These are phyloP conservation scores for Neonectria hederae DNA, from an alignment of 2,329 filamentous ascomycete species.

Conservation along the genomic window DNA sequence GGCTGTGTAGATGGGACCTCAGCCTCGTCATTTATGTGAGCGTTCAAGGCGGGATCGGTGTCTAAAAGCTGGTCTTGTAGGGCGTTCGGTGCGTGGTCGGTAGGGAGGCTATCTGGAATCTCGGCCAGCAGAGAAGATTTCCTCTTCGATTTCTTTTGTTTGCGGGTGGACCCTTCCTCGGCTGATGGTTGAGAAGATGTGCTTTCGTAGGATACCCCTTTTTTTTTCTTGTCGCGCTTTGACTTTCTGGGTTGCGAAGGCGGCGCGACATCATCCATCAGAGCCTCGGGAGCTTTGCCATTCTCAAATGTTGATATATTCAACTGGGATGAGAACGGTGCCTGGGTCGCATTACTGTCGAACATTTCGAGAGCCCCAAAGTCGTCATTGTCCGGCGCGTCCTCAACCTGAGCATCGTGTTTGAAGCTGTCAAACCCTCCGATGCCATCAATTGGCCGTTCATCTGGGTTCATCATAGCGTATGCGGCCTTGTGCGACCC, in stretches of 20 bases:
- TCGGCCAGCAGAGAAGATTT: constrained; percentile 31
- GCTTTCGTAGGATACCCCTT: constrained; percentile 29
- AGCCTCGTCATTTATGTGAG: constrained; percentile 30
- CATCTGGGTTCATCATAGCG: constrained; percentile 38
- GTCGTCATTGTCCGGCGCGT: constrained; percentile 37
- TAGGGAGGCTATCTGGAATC: constrained; percentile 33
- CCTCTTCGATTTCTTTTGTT: constrained; percentile 42
- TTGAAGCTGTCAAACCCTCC: constrained; percentile 41
- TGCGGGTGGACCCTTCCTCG: constrained; percentile 34
- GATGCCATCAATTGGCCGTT: constrained; percentile 38
- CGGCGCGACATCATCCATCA: constrained; percentile 41
- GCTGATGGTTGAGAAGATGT: constrained; percentile 27
- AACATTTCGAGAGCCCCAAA: constrained; percentile 52
- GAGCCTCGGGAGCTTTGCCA: constrained; percentile 42
- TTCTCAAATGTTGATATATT: constrained; percentile 22
- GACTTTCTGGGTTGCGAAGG: constrained; percentile 38
- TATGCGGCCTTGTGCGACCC: constrained; percentile 25
- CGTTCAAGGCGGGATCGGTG: constrained; percentile 20
- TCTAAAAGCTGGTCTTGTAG: constrained; percentile 24
- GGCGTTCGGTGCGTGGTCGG: constrained; percentile 13
- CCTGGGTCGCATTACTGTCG: constrained; percentile 48
- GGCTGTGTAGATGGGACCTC: constrained; percentile 33
- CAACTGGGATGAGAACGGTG: constrained; percentile 45
- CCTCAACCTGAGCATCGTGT: constrained; percentile 35
- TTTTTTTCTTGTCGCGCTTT: constrained; percentile 47